A percentile compares a stretch with the other conserved stretches of the same genome.
These are phyloP conservation scores for Barnettozyma sp. DNA, from an alignment of 805 yeast species.

Conservation along the genomic window DNA sequence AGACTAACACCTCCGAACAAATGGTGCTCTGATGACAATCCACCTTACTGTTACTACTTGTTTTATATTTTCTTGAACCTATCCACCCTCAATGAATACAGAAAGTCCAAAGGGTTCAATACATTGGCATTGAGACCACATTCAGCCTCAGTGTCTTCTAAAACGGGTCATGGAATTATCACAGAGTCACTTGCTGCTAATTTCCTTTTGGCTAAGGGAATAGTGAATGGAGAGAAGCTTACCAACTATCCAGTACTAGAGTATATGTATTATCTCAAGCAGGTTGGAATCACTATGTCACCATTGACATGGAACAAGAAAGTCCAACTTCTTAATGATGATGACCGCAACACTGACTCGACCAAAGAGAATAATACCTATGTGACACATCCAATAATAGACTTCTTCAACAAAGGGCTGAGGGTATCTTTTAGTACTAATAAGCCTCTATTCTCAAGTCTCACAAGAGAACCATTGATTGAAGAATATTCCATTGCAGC, in stretches of 20 bases:
- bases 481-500: slow-evolving; percentile 26
- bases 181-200: slow-evolving; percentile 22
- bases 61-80: slow-evolving; percentile 28
- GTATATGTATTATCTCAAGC: slow-evolving; percentile 24
- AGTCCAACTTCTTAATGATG: slow-evolving; percentile 20
- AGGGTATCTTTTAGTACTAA: slow-evolving; percentile 20
- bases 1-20: slow-evolving; percentile 22
- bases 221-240: slow-evolving; percentile 23
- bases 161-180: slow-evolving; percentile 23
- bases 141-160: slow-evolving; percentile 19
- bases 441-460: slow-evolving; percentile 23
- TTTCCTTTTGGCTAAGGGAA: slow-evolving; percentile 19
- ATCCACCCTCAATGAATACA: slow-evolving; percentile 18
- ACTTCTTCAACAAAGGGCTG: slow-evolving; percentile 24
- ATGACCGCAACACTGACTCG: slow-evolving; percentile 14
- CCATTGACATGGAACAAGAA: slow-evolving; percentile 27
- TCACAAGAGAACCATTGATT: slow-evolving; percentile 26
- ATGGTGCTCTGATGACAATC: slow-evolving; percentile 32
- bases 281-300: slow-evolving; percentile 25
- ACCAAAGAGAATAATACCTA: slow-evolving; percentile 12
- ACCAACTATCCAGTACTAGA: slow-evolving; percentile 21
- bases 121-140: slow-evolving; percentile 21
- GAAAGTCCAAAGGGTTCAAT: slow-evolving; percentile 14
- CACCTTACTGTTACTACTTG: slow-evolving; percentile 34
- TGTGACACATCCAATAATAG: slow-evolving; percentile 19